Percentiles rank a stretch among this genome's conserved stretches.
Evolutionary conservation across 176 grass and related monocot genomes (phyloP).

Genomic region (Neostapfia colusana): DNA sequence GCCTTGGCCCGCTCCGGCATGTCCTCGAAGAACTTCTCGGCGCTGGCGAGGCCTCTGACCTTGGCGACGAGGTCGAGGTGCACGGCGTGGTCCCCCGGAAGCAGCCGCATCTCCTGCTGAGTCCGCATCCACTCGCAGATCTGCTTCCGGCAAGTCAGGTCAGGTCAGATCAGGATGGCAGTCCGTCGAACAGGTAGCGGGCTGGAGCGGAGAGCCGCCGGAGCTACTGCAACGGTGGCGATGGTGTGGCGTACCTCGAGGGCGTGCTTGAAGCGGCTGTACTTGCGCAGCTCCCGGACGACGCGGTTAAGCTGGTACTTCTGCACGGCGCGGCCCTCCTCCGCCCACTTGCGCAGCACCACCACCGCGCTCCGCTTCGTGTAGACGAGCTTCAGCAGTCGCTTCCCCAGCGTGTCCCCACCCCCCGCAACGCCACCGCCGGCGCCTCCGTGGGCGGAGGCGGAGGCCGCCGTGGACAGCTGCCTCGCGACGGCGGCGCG

Average conservation of each 20-base stretch:
- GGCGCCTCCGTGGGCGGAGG: not conserved
- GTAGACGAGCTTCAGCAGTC: constrained; percentile 62
- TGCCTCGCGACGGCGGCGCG: constrained; percentile 33
- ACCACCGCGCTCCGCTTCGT: constrained; percentile 72
- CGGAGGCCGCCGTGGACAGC: constrained; percentile 22
- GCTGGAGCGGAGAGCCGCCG: not conserved
- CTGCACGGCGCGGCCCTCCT: constrained; percentile 65
- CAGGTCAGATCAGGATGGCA: not conserved
- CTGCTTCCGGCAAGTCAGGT: constrained; percentile 19
- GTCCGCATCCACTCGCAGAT: constrained; percentile 90
- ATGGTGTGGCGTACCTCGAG: constrained; percentile 46
- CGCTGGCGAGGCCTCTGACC: constrained; percentile 60
- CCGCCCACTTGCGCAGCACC: constrained; percentile 62
- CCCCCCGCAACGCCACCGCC: not conserved
- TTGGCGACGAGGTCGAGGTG: constrained; percentile 89
- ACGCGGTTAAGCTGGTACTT: constrained; percentile 94
- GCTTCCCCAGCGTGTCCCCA: constrained; percentile 57
- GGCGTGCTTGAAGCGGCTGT: constrained; percentile 78
- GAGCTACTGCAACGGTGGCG: too few relatives aligned
- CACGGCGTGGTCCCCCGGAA: constrained; percentile 78
- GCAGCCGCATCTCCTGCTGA: constrained; percentile 62
- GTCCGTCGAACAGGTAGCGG: constrained; percentile 35
- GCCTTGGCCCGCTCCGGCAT: constrained; percentile 81
- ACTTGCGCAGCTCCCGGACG: constrained; percentile 81
- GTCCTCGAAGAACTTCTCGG: constrained; percentile 91